phyloP scores from a whole-genome alignment of 257 asterid genomes.

The Coffea canephora region DNA sequence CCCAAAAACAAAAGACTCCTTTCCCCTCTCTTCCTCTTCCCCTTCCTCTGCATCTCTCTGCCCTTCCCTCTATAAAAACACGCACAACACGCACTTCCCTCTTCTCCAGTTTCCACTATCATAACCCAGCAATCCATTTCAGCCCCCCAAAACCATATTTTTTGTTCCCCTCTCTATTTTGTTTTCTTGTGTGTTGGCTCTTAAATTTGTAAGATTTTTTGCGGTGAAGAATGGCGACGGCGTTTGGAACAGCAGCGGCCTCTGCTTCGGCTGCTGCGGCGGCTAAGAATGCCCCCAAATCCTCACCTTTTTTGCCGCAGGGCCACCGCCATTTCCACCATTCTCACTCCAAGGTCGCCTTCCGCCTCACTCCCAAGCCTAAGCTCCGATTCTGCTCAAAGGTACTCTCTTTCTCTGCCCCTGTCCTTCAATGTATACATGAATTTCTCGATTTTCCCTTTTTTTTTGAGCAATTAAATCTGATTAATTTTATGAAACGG shows the following conservation, averaged over 20 bases:
- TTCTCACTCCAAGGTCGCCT: constrained; percentile 38
- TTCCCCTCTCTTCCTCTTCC: neutral
- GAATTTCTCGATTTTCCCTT: neutral
- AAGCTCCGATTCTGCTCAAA: constrained; percentile 57
- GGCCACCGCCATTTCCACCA: constrained; percentile 35
- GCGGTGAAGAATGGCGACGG: constrained; percentile 53
- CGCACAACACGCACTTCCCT: neutral
- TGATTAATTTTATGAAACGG: neutral
- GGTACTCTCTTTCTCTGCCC: constrained; percentile 27
- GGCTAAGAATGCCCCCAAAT: constrained; percentile 39
- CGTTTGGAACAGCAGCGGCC: constrained; percentile 58
- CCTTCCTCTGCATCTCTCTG: neutral
- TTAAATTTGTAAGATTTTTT: neutral
- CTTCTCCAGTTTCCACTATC: neutral
- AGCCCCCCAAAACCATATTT: no score
- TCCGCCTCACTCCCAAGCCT: constrained; percentile 55
- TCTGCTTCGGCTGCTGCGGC: constrained; percentile 41
- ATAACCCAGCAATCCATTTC: no score
- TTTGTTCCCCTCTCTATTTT: neutral
- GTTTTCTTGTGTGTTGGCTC: neutral
- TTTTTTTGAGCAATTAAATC: neutral
- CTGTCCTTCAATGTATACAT: no score
- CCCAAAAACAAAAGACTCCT: no score
- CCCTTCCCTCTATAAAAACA: constrained; percentile 10
- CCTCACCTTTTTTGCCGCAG: constrained; percentile 39